Evolutionary conservation across 805 yeast species (phyloP).

Genomic region (Candida sithepensis): DNA sequence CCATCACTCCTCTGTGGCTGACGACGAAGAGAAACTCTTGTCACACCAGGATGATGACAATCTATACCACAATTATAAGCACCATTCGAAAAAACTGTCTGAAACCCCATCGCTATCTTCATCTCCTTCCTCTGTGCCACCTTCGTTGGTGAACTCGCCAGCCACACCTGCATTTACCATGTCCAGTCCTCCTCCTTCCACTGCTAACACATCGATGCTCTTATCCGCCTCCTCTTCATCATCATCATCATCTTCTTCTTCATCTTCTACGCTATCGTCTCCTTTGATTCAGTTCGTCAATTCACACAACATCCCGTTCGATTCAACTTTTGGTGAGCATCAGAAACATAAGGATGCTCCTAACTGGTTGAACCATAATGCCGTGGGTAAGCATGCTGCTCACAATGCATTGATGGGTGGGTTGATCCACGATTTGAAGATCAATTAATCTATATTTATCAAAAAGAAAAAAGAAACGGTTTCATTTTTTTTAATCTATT

Average conservation of each 20-base stretch:
- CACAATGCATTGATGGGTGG: slow-evolving; percentile 5
- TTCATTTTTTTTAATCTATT: too few relatives aligned
- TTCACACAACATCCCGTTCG: neutral
- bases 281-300: neutral
- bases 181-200: neutral
- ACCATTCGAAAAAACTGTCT: neutral
- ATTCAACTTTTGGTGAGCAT: neutral
- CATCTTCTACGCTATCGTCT: neutral
- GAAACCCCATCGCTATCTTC: neutral
- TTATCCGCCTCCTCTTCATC: too few relatives aligned
- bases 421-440: slow-evolving; percentile 18
- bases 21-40: too few relatives aligned
- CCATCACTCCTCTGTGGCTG: neutral
- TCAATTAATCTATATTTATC: too few relatives aligned
- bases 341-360: neutral
- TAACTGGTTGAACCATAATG: neutral
- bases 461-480: too few relatives aligned
- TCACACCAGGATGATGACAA: too few relatives aligned
- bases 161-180: neutral
- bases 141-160: slow-evolving; percentile 8
- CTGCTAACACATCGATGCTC: neutral
- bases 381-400: neutral
- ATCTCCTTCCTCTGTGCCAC: slow-evolving; percentile 1
- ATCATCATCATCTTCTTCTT: neutral
- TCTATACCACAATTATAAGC: too few relatives aligned